Conservation (phyloP, 2,329 filamentous ascomycete species). For the Aureobasidium namibiae region DNA sequence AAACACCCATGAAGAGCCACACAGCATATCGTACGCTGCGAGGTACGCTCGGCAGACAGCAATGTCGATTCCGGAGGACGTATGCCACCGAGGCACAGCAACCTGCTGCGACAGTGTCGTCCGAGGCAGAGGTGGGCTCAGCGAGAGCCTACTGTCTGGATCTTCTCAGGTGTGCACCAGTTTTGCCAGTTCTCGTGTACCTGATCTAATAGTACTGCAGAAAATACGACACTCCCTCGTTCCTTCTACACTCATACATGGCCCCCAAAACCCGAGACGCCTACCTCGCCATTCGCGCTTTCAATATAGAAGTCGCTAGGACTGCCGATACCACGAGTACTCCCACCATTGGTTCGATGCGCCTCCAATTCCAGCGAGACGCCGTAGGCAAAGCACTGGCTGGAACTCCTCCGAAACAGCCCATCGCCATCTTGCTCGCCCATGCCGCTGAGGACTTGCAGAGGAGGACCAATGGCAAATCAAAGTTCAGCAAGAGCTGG, state of each 20-base stretch:
- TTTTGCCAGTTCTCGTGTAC: background rate
- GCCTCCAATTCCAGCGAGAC: slow-evolving; percentile 93
- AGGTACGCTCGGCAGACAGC: background rate
- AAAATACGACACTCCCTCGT: slow-evolving; percentile 81
- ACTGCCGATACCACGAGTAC: slow-evolving; percentile 86
- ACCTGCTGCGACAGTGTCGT: slow-evolving; percentile 18
- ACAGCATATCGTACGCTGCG: background rate
- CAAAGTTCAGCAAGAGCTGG: slow-evolving; percentile 46
- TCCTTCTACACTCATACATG: slow-evolving; percentile 77
- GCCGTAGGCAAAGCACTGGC: slow-evolving; percentile 69
- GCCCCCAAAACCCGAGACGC: slow-evolving; percentile 66
- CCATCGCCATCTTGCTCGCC: slow-evolving; percentile 76
- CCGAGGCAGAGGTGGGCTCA: slow-evolving; percentile 40
- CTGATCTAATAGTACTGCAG: slow-evolving; percentile 36
- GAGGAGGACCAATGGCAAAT: slow-evolving; percentile 37
- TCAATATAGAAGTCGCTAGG: slow-evolving; percentile 86
- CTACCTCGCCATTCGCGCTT: slow-evolving; percentile 81
- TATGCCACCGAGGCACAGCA: slow-evolving; percentile 14
- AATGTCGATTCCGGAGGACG: background rate
- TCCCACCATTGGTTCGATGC: slow-evolving; percentile 76
- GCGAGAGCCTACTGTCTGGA: slow-evolving; percentile 52
- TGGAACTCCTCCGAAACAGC: slow-evolving; percentile 76
- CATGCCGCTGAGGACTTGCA: slow-evolving; percentile 56
- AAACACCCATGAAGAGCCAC: background rate
- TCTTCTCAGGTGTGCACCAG: slow-evolving; percentile 41